Evolutionary conservation across 805 yeast species (phyloP), one percentile per base, ranked within the genome.

Genomic region (Teunomyces panamensis): DNA sequence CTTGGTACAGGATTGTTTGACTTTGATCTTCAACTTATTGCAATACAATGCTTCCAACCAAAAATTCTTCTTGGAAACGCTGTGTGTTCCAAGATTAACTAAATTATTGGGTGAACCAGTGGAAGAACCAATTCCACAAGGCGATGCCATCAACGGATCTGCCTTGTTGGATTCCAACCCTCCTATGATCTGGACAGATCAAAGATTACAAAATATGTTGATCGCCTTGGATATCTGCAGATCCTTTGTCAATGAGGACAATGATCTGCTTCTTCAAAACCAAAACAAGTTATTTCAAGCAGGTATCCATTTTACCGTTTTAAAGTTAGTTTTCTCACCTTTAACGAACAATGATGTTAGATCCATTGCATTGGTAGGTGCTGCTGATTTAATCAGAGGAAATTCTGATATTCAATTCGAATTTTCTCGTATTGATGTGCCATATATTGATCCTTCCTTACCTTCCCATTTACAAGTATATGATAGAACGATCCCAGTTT

Each of bases 1-100:
- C 30, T 82, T 89, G n/a, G 96, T 91, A 7, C 94, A 88, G 60
- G 98, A 94, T 65, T 88, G 96, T 63, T 69, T 95, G 46, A 80
- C 89, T 0, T 68, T 94, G 41, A 71, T 92, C 6, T 76, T 85
- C 13, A 87, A 85, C 57, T 73, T 94, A 37, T 67, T 94, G 43
- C 81, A 81, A 53, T 90, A 84, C 65, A 94, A 92, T 61, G 85
- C 92, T 0, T 84, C 96, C 2, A 95, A 94, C 64, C 99, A 94
- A 63, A 87, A 85, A 49, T 76, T 84, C 46, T 95, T 95, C 59
- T 65, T 91, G 30, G 98, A 92, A 62, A 84, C 97, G 1, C 87
- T 84, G 42, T 85, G 95, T 56, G 71, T 88, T 3, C 82, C 85
- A 2, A 77, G 81, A 51, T 69, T 90, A 39, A 84, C 85, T 0